phyloP scores from a whole-genome alignment of 1,139 yeast genomes.

The Taphrina betulina region DNA sequence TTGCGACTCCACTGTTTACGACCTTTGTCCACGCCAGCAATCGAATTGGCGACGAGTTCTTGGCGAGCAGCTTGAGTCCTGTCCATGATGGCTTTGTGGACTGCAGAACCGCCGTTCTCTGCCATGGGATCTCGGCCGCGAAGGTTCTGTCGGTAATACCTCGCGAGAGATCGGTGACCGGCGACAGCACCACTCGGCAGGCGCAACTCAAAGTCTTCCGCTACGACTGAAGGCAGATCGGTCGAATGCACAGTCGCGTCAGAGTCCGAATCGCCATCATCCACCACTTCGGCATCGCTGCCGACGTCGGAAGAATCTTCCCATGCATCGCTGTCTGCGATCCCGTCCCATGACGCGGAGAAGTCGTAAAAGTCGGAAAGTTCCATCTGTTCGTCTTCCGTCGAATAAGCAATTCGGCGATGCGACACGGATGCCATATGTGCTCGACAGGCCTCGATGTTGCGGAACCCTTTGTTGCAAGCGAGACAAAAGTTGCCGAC shows the following conservation, averaged over 20 bases:
- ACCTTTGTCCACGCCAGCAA: slow-evolving; percentile 33
- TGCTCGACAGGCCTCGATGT: slow-evolving; percentile 81
- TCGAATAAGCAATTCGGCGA: slow-evolving; percentile 83
- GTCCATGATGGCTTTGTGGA: slow-evolving; percentile 86
- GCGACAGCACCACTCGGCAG: slow-evolving; percentile 77
- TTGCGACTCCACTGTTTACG: slow-evolving; percentile 29
- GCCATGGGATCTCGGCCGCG: slow-evolving; percentile 61
- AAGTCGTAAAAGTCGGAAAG: slow-evolving; percentile 86
- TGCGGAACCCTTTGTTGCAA: slow-evolving; percentile 80
- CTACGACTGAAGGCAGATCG: slow-evolving; percentile 42
- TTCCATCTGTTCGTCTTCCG: slow-evolving; percentile 74
- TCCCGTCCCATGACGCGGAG: slow-evolving; percentile 55
- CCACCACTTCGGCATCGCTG: slow-evolving; percentile 47
- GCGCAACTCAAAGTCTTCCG: slow-evolving; percentile 72
- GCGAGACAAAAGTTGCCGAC: slow-evolving; percentile 81
- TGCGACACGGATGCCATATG: slow-evolving; percentile 87
- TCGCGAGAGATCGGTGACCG: slow-evolving; percentile 84
- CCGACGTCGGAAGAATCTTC: slow-evolving; percentile 51
- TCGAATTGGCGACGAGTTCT: slow-evolving; percentile 51
- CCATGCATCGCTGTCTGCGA: slow-evolving; percentile 49
- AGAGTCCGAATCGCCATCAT: slow-evolving; percentile 49
- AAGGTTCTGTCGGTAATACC: slow-evolving; percentile 81
- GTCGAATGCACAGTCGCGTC: slow-evolving; percentile 47
- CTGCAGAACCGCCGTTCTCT: slow-evolving; percentile 62
- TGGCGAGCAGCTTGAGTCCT: slow-evolving; percentile 65